Evolutionary conservation across 106 monocot genomes (phyloP), one percentile per base, ranked within the genome.

Genomic region (Triglochin maritima): DNA sequence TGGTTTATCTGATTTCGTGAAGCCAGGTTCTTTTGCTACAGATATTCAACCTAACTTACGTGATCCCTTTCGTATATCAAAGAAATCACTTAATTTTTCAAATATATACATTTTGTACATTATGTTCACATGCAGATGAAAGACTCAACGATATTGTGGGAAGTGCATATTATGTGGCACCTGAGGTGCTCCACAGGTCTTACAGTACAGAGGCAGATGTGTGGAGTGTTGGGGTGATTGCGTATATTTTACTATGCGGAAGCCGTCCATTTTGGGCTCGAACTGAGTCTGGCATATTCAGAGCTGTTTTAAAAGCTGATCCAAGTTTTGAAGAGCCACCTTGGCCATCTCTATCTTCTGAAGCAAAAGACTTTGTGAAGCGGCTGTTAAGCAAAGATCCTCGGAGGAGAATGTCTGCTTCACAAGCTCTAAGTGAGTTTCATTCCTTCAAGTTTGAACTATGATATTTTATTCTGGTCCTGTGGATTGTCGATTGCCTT

Each of bases 1-100:
- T 63, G 93, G 93, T 47, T 76, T 93, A 59, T 93, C 93, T 65
- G 93, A 93, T 65, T 93, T 86, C 61, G 93, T 89, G 58, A 93
- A 89, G 56, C 93, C 89, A 84, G 93, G 93, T 93, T 70, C 52
- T 71, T 68, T 11, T 16, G 6, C 46, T 57, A 8, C 11, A 6
- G 45, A 60, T 8, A 54, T 57, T 58, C 47, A 44, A 4, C 3
- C 17, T 56, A n/a, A 5, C 7, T 51, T 6, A 3, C 2, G 2
- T 11, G 43, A 14, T 69, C 14, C 3, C 44, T 1, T 17, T 59
- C 6, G 1, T 16, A 59, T 6, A 59, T 6, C 42, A 41, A n/a
- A 55, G 14, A 55, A 29, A 29, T 29, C 14, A 9, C 4, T 55
- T 12, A 11, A 7, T 55, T 55, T n/a, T 55, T 11, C n/a, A 10